phyloP scores from a whole-genome alignment of 495 filamentous ascomycete species.

The Penicillium alfredii region DNA sequence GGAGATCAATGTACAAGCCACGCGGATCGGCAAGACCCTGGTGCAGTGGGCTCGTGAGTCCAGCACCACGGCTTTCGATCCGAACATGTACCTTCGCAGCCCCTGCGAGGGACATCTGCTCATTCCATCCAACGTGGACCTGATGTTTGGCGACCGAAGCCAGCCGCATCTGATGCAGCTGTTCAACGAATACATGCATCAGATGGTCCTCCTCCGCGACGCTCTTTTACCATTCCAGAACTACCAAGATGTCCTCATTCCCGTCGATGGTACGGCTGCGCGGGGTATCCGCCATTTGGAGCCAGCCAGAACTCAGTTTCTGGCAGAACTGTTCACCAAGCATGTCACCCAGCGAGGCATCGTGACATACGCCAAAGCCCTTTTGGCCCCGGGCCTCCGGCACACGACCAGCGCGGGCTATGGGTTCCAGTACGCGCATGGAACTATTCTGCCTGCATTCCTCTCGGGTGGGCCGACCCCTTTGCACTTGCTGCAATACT shows the following conservation, averaged over 20 bases:
- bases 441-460: constrained; percentile 23
- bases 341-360: constrained; percentile 14
- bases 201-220: constrained; percentile 32
- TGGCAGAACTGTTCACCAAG: constrained; percentile 19
- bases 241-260: constrained; percentile 24
- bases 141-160: constrained; percentile 26
- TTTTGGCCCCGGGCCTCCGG: constrained; percentile 17
- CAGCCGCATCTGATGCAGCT: constrained; percentile 27
- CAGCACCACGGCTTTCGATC: constrained; percentile 4
- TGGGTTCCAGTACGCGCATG: constrained; percentile 30
- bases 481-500: constrained; percentile 24
- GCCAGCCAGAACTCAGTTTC: constrained; percentile 15
- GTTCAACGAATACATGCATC: constrained; percentile 33
- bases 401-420: constrained; percentile 12
- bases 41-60: constrained; percentile 22
- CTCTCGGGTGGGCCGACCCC: constrained; percentile 10
- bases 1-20: constrained; percentile 26
- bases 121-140: constrained; percentile 15
- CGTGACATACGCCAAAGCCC: constrained; percentile 15
- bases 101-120: constrained; percentile 30
- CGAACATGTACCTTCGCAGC: constrained; percentile 21
- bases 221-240: constrained; percentile 30
- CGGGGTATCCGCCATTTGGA: constrained; percentile 23
- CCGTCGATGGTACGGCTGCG: constrained; percentile 8
- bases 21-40: constrained; percentile 19